Base-by-base conservation (phyloP, 108 stramenopile genomes). In the Stephanodiscus minutulus region DNA sequence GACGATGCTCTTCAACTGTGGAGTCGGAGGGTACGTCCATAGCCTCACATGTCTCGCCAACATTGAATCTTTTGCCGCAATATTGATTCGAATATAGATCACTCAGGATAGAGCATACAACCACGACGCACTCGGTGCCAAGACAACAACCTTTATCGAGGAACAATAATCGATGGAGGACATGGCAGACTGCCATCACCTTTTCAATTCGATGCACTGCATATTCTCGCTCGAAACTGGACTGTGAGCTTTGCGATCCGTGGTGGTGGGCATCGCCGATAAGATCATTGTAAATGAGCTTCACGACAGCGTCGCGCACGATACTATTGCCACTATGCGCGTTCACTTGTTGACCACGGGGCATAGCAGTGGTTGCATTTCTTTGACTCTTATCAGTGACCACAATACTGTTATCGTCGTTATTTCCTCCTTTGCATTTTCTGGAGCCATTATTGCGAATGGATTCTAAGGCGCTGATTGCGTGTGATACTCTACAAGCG, bases 161-260 rank as follows among this genome's bases (percentile, higher is more conserved):
- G 33, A 73, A 73, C 25, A 80, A 49, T 7, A 80, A 53, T 35
- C 79, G 79, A 63, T 80, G 79, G 15, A 80, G 36, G 55, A 80
- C 67, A 43, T 80, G 79, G 46, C 79, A 80, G 10, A 72, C 61
- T 7, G 72, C 66, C 72, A 80, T 64, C 35, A 80, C 53, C 33
- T 65, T 70, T 50, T 73, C 67, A 27, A 70, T 70, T 1, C 64
- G 43, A 31, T 39, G 58, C 35, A n/a, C 59, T 35, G 48, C 50
- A 33, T 39, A 25, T 64, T 44, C 55, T 57, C 53, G 28, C 31
- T 17, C 6, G 18, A 24, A 10, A n/a, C 3, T 53, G 56, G 41
- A 46, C 21, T 73, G 24, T 15, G 43, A 36, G 17, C 11, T 7
- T 10, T 3, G 46, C 22, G 28, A 36, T 59, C 58, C 29, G 28